Evolutionary conservation across 192 early-diverging fungal genomes (phyloP), one percentile per base, ranked within the genome.

Genomic region (Pilaira anomala): DNA sequence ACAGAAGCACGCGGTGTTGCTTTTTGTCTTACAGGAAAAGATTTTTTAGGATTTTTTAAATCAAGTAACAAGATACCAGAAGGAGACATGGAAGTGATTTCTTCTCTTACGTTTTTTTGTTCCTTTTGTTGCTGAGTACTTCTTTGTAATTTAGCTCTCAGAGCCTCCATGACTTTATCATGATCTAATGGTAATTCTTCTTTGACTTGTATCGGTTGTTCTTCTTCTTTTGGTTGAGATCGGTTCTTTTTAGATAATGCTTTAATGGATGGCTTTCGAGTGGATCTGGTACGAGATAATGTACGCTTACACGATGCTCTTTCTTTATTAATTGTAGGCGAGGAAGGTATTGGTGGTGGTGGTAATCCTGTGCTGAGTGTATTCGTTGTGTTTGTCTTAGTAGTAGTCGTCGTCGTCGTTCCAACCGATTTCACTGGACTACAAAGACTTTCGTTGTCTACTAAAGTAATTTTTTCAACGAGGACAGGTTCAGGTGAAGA

Each of bases 91-190:
- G 14, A 48, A 12, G 51, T 51, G n/a, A 53, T 30, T 51, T 50
- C 33, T 19, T 63, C 49, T 12, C 14, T 40, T 36, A 28, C 50
- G 11, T 44, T 30, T 12, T 63, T 48, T 16, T 39, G 19, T 18
- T 63, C 33, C 9, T 50, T 39, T 19, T 50, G 58, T 12, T 45
- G 49, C 3, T 61, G 33, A 29, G 60, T 51, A 0, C 60, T 62
- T 49, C 67, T 50, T n/a, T 60, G 56, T 33, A 69, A 33, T 52
- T 73, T 73, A 29, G 71, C 71, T 21, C 66, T 39, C 18, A 73
- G 28, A 8, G 71, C 71, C 24, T 73, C 65, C 71, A 73, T 73
- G 0, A 73, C 71, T 51, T 62, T 62, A 39, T 36, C 65, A 67
- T 73, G 71, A 48, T 69, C 67, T 14, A 69, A 33, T 19, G 33